phyloP scores from a whole-genome alignment of 352 stramenopile genomes.

The Phytopythium ostracodes region DNA sequence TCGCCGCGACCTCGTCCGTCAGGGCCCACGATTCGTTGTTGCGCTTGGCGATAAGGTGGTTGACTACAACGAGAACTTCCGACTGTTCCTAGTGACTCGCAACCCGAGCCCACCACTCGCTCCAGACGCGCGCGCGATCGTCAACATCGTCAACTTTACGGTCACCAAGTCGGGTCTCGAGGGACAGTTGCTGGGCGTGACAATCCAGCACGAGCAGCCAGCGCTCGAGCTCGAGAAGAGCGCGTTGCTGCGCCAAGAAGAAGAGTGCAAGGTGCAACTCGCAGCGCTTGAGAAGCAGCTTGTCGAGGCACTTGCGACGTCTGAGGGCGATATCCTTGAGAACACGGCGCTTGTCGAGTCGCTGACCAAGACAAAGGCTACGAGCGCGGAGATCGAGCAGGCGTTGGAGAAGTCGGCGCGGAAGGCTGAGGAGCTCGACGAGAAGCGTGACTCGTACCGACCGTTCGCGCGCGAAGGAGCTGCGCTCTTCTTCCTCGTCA shows the following conservation, averaged over 20 bases:
- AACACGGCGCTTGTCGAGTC: slow-evolving; percentile 93
- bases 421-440: slow-evolving; percentile 89
- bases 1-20: slow-evolving; percentile 86
- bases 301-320: slow-evolving; percentile 89
- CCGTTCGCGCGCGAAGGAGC: slow-evolving; percentile 87
- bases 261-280: slow-evolving; percentile 94
- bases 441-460: slow-evolving; percentile 90
- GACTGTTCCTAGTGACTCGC: slow-evolving; percentile 89
- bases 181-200: slow-evolving; percentile 91
- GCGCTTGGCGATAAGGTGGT: slow-evolving; percentile 90
- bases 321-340: slow-evolving; percentile 94
- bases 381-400: slow-evolving; percentile 88
- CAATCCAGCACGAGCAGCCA: slow-evolving; percentile 93
- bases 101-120: slow-evolving; percentile 87
- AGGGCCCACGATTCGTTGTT: slow-evolving; percentile 91
- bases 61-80: slow-evolving; percentile 96
- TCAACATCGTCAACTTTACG: slow-evolving; percentile 95
- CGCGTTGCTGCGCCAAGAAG: slow-evolving; percentile 89
- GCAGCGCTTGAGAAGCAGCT: slow-evolving; percentile 92
- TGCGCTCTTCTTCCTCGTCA: slow-evolving; percentile 94
- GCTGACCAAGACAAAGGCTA: slow-evolving; percentile 93
- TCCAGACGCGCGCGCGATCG: slow-evolving; percentile 86
- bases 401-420: slow-evolving; percentile 86
- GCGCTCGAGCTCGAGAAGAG: slow-evolving; percentile 93
- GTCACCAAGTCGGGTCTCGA: slow-evolving; percentile 93